Base-by-base conservation (phyloP, 352 stramenopile genomes). In the Blastocystis sp. region DNA sequence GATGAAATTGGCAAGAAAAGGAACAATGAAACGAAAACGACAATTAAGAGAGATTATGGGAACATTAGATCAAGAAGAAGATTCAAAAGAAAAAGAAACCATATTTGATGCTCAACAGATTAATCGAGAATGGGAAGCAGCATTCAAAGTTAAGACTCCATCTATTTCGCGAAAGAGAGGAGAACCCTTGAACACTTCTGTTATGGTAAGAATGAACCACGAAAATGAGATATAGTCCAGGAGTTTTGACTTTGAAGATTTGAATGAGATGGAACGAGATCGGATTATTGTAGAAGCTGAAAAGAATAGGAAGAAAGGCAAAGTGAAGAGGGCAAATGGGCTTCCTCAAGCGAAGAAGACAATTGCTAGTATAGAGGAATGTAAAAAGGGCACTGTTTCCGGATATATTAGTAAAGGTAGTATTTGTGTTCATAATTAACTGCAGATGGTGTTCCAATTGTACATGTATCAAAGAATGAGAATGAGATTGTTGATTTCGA, bases 101-200 rank as follows among this genome's bases (percentile, higher is more conserved):
- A 7, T 27, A 19, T 84, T 84, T 17, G 73, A 84, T 27, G 48
- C 44, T n/a, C 64, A 69, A 57, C 44, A 56, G 33, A 62, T 84
- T 1, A 48, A 84, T 24, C 13, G 24, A 13, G 48, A 84, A 35
- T 84, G 73, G 73, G 37, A 44, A 30, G 5, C 42, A 11, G 73
- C 73, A 7, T 84, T 84, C 56, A 84, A 84, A 48, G 24, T 84
- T 3, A 84, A 84, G 42, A 84, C 73, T 15, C 73, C 73, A 22
- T 64, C 73, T 0, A 84, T 84, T 68, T 84, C 73, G n/a, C 22
- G 73, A 68, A 64, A 35, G 27, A 58, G 59, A 24, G 3, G 30
- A 11, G 53, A 15, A 2, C 27, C 11, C 13, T 51, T 54, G 24
- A 66, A 84, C 7, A 84, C 51, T 0, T 84, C 73, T 22, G 53